These are phyloP conservation scores for Melanogaster broomeanus DNA, from an alignment of 768 basidiomycete genomes.

Conservation along the genomic window DNA sequence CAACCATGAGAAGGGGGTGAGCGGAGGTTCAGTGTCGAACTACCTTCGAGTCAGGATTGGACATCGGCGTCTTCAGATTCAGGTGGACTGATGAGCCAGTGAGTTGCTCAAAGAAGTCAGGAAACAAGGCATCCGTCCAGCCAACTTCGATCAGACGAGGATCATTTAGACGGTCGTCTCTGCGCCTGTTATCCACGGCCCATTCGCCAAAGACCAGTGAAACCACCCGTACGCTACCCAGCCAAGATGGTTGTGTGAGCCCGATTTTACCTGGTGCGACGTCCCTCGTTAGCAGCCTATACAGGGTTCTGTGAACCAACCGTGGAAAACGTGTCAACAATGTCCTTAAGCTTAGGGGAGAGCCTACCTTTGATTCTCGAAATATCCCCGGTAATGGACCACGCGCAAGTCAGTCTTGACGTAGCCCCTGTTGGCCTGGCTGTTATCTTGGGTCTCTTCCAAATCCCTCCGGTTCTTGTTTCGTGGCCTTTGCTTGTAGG, in stretches of 20 bases:
- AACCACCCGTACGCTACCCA: conserved; percentile 29
- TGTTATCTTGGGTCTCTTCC: conserved; percentile 33
- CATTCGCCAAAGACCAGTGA: conserved; percentile 41
- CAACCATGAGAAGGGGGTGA: background rate
- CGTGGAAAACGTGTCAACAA: background rate
- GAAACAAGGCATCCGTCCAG: conserved; percentile 40
- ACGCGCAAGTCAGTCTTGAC: conserved; percentile 16
- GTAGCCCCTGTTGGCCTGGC: conserved; percentile 45
- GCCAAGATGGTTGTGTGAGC: conserved; percentile 34
- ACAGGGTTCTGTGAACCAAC: conserved; percentile 29
- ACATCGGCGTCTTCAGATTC: conserved; percentile 8
- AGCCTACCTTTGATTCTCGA: conserved; percentile 50
- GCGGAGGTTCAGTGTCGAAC: background rate
- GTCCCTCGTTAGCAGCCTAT: conserved; percentile 27
- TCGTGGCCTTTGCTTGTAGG: conserved; percentile 39
- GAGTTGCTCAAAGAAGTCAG: conserved; percentile 22
- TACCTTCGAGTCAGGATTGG: conserved; percentile 20
- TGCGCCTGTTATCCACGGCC: conserved; percentile 33
- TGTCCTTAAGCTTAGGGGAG: background rate
- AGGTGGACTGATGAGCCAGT: conserved; percentile 21
- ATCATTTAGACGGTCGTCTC: conserved; percentile 26
- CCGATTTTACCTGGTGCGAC: conserved; percentile 32
- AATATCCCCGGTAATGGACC: conserved; percentile 37
- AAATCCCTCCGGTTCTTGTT: conserved; percentile 30
- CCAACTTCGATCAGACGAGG: conserved; percentile 42